Conservation (phyloP, 495 filamentous ascomycete species). For the Penicillium tannophilum region DNA sequence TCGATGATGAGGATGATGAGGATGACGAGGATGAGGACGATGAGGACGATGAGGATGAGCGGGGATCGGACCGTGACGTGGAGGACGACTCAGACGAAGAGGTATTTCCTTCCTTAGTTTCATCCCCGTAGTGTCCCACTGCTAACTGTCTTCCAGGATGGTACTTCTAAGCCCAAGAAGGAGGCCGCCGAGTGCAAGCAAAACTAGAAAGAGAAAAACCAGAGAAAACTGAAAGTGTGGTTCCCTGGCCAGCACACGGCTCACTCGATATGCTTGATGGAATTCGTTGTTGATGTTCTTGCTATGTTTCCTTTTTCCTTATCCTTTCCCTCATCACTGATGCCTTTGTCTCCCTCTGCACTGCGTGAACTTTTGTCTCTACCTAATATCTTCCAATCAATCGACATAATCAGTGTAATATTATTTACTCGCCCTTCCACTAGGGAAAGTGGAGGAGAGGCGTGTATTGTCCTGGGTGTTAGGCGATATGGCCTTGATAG, state of each 20-base stretch:
- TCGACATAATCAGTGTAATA: slow-evolving; percentile 34
- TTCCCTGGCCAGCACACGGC: slow-evolving; percentile 13
- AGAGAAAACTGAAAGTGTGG: slow-evolving; percentile 9
- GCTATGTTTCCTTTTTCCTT: slow-evolving; percentile 29
- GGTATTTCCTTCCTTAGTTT: slow-evolving; percentile 53
- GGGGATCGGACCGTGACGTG: slow-evolving; percentile 46
- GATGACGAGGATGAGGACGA: slow-evolving; percentile 87
- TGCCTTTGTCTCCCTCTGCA: slow-evolving; percentile 30
- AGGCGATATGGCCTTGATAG: slow-evolving; percentile 4
- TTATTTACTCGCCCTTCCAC: slow-evolving; percentile 10
- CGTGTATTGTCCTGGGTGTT: not conserved
- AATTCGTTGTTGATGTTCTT: slow-evolving; percentile 33
- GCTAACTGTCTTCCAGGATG: slow-evolving; percentile 63
- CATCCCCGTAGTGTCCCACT: not conserved
- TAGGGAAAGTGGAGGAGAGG: slow-evolving; percentile 2
- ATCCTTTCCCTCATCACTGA: slow-evolving; percentile 15
- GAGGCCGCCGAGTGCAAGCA: slow-evolving; percentile 99
- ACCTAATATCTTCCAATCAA: slow-evolving; percentile 37
- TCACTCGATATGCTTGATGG: slow-evolving; percentile 29
- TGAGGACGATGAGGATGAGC: slow-evolving; percentile 82
- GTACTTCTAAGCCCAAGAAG: slow-evolving; percentile 94
- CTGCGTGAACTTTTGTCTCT: slow-evolving; percentile 33
- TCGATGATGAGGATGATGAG: slow-evolving; percentile 88
- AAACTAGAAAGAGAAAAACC: slow-evolving; percentile 58
- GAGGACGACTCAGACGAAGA: slow-evolving; percentile 91